A percentile compares a stretch with the other conserved stretches of the same genome.
phyloP scores from a whole-genome alignment of 306 rosid species.

The Lathyrus sativus region DNA sequence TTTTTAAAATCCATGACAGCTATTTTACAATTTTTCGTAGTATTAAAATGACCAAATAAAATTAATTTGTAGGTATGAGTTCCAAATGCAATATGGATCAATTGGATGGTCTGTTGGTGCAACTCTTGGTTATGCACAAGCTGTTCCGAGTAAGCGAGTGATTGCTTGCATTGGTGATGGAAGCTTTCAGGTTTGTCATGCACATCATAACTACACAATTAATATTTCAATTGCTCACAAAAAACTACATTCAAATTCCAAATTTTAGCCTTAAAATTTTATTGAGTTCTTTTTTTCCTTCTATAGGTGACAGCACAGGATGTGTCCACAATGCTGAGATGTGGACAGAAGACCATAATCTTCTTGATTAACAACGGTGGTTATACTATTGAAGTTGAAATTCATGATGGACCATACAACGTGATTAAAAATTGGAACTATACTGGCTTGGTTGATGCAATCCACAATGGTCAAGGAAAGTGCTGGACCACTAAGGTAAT shows the following conservation, averaged over 20 bases:
- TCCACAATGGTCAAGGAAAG: slow-evolving; percentile 72
- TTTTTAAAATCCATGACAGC: not conserved
- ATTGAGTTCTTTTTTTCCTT: not conserved
- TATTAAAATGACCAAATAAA: no score
- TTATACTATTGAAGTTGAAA: slow-evolving; percentile 71
- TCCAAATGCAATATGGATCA: slow-evolving; percentile 75
- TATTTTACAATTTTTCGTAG: no score
- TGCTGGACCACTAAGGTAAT: slow-evolving; percentile 76
- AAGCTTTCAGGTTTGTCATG: slow-evolving; percentile 59
- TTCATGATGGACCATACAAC: slow-evolving; percentile 72
- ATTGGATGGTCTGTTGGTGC: slow-evolving; percentile 76
- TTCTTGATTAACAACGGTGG: slow-evolving; percentile 74
- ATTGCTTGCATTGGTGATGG: slow-evolving; percentile 71
- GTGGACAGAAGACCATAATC: slow-evolving; percentile 55
- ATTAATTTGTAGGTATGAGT: slow-evolving; percentile 54
- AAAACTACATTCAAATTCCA: not conserved
- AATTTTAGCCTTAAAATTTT: not conserved
- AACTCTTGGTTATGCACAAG: slow-evolving; percentile 69
- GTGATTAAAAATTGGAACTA: slow-evolving; percentile 76
- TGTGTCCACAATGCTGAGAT: slow-evolving; percentile 65
- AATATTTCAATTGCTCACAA: not conserved
- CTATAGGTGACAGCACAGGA: slow-evolving; percentile 65
- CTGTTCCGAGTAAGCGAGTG: slow-evolving; percentile 57
- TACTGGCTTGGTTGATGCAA: slow-evolving; percentile 62
- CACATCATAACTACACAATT: not conserved